Evolutionary conservation across 2,329 filamentous ascomycete species (phyloP), one percentile per base, ranked within the genome.

Genomic region (Cytospora leucostoma): DNA sequence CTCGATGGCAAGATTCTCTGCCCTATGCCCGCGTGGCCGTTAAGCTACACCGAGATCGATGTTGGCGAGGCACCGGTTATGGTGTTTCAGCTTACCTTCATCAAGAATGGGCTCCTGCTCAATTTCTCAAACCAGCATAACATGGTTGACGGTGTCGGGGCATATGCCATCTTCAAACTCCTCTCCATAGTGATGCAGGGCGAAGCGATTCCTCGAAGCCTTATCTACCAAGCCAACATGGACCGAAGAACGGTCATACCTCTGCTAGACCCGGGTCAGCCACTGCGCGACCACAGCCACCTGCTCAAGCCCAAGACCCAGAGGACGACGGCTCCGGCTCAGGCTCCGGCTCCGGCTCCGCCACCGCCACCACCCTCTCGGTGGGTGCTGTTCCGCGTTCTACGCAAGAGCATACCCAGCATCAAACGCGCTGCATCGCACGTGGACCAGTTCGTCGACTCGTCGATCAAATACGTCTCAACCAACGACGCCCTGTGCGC

Each of bases 401-500:
- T n/a, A n/a, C n/a, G n/a, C n/a, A n/a, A n/a, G n/a, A n/a, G n/a
- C n/a, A n/a, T n/a, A n/a, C n/a, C n/a, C n/a, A n/a, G n/a, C n/a
- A n/a, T n/a, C n/a, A n/a, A n/a, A n/a, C n/a, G n/a, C n/a, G 7
- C 44, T 5, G 50, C 50, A 27, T 7, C 51, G 27, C 6, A 13
- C 51, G 19, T n/a, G 27, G 5, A 4, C 15, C 2, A 17, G 17
- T 32, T 32, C 55, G 67, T 68, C 19, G 52, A 63, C 1, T 56
- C 62, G 17, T 68, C 71, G 1, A 66, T 66, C n/a, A 35, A 35
- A 11, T 70, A 67, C 61, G 67, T 72, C 61, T 71, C 72, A 3
- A 66, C 65, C 13, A 71, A 74, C 61, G 74, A 76, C 60, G 70
- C 69, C 13, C 63, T 76, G 7, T 69, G 68, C 56, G 74, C 74